Evolutionary conservation across 805 yeast genomes (phyloP), one percentile per base, ranked within the genome.

Genomic region (Yarrowia osloensis): DNA sequence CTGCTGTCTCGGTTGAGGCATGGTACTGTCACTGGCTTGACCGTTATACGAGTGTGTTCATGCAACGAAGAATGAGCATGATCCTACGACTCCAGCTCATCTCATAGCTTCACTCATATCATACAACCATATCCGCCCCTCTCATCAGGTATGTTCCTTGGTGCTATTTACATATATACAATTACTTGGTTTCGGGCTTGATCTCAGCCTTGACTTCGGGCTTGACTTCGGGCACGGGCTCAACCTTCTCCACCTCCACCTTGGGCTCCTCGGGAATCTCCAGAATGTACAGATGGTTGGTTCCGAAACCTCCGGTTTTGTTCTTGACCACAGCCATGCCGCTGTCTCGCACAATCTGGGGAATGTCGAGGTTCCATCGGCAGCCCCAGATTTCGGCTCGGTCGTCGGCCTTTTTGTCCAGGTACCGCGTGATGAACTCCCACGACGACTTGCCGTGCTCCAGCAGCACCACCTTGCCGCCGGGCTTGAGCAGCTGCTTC

Each of bases 331-430:
- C 84, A 70, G 89, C 93, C 67, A 95, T 80, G 0, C 96, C 97
- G 7, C 96, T 87, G 68, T 86, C 86, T 74, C 89, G 93, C 29
- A 95, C 82, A 46, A 95, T 81, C 72, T 89, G 96, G 26, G 93
- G 96, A 71, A 95, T 90, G 74, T 95, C 98, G 70, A 95, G 80
- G 75, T 95, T 95, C 98, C 98, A 95, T 74, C 98, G 82, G 77
- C 99, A 95, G 1, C 97, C 99, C 98, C 98, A 95, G 3, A 88
- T 86, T 68, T 88, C 85, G 79, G 93, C 85, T 77, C 97, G 88
- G 71, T 86, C 85, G 69, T 86, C 92, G 3, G 97, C 93, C 70
- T 95, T 82, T 69, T 85, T 85, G 76, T 95, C 98, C 76, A 95
- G 80, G 67, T 89, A 86, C 31, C 85, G 83, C 77, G 95, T 95